A percentile compares a stretch with the other conserved stretches of the same genome.
Evolutionary conservation across 768 basidiomycete species (phyloP).

Genomic region (Dentipellis sp.): DNA sequence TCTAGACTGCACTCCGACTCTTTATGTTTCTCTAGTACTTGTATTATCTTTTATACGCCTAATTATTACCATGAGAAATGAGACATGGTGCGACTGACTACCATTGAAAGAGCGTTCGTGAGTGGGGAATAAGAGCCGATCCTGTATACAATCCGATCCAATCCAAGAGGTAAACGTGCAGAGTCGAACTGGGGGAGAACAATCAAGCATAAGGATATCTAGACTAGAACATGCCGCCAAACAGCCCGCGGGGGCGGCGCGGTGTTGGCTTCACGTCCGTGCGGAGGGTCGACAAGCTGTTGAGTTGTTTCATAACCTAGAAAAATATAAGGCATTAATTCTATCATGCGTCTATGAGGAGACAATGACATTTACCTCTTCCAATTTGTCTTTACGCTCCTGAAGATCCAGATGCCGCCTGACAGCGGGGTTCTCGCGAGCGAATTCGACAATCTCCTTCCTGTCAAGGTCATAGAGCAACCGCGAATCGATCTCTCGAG

Average conservation of each 20-base stretch:
- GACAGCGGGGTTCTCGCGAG: slow-evolving; percentile 90
- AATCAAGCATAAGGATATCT: slow-evolving; percentile 9
- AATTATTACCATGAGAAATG: not conserved
- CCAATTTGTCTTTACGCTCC: slow-evolving; percentile 94
- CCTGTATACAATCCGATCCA: not conserved
- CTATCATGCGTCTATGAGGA: not conserved
- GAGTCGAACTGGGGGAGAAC: not conserved
- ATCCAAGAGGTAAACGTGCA: not conserved
- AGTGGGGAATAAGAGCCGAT: not conserved
- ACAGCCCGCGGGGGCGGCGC: slow-evolving; percentile 69
- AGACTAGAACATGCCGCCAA: slow-evolving; percentile 59
- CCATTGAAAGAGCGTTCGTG: not conserved
- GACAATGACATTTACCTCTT: slow-evolving; percentile 51
- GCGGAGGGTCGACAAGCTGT: slow-evolving; percentile 82
- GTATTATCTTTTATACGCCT: not conserved
- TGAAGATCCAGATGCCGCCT: slow-evolving; percentile 86
- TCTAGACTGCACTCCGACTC: slow-evolving; percentile 1
- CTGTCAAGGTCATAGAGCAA: slow-evolving; percentile 91
- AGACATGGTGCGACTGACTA: no score
- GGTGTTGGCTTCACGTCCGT: slow-evolving; percentile 70
- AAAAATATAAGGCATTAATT: slow-evolving; percentile 5
- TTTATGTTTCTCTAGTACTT: not conserved
- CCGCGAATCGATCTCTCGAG: slow-evolving; percentile 92
- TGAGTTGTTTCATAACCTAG: slow-evolving; percentile 93
- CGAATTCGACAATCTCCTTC: slow-evolving; percentile 82